A percentile compares a stretch with the other conserved stretches of the same genome.
Evolutionary conservation across 768 basidiomycete species (phyloP).

Genomic region (Tylopilus subfusipes): DNA sequence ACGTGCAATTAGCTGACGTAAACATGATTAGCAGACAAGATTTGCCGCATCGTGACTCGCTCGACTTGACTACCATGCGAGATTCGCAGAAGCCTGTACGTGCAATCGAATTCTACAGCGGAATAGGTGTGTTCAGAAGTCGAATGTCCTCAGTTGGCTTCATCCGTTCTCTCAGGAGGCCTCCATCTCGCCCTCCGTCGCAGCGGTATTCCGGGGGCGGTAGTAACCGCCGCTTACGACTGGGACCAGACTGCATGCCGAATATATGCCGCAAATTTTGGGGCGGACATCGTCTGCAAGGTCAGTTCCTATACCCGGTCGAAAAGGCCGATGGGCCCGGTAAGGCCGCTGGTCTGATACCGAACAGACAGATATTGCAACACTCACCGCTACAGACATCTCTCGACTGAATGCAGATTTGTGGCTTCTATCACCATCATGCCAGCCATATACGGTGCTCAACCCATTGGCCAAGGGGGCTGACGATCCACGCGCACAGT

Average conservation of each 20-base stretch:
- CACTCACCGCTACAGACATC: conserved; percentile 48
- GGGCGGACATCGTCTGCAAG: conserved; percentile 41
- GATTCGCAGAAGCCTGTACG: conserved; percentile 13
- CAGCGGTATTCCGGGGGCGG: conserved; percentile 41
- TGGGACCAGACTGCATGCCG: conserved; percentile 75
- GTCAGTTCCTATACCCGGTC: conserved; percentile 5
- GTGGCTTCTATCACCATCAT: conserved; percentile 80
- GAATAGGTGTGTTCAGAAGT: conserved; percentile 54
- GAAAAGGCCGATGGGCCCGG: neutral
- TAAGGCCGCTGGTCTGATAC: neutral
- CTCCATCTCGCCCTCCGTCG: conserved; percentile 63
- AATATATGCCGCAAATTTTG: conserved; percentile 65
- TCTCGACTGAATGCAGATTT: conserved; percentile 49
- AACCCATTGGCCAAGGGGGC: conserved; percentile 70
- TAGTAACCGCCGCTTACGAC: conserved; percentile 63
- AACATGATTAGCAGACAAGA: conserved; percentile 5
- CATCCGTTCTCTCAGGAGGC: conserved; percentile 48
- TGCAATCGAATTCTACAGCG: conserved; percentile 70
- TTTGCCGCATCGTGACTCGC: neutral
- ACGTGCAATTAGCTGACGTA: conserved; percentile 22
- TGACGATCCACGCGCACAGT: conserved; percentile 68
- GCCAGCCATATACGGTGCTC: conserved; percentile 80
- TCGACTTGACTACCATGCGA: neutral
- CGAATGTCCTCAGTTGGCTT: neutral
- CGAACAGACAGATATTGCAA: conserved; percentile 56